These are phyloP conservation scores for Fusarium nisikadoi DNA, from an alignment of 2,329 filamentous ascomycete genomes.

Conservation along the genomic window DNA sequence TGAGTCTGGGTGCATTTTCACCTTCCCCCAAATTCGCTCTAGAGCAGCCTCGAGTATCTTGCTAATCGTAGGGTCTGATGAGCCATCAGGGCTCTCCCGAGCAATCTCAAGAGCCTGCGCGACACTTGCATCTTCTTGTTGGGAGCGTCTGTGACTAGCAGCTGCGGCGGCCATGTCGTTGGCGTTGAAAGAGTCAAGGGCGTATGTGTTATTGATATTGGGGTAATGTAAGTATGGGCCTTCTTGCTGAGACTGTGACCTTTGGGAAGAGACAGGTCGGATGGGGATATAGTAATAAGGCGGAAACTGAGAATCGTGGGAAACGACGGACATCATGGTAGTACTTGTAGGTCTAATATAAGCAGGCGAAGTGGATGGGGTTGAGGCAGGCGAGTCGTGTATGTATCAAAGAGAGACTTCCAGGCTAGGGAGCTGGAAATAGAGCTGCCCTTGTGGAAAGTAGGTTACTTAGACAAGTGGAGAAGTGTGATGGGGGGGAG, in stretches of 20 bases:
- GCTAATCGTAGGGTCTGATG: constrained; percentile 69
- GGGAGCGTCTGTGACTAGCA: constrained; percentile 29
- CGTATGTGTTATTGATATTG: constrained; percentile 29
- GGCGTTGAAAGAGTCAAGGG: constrained; percentile 21
- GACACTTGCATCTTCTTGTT: constrained; percentile 58
- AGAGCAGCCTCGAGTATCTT: constrained; percentile 74
- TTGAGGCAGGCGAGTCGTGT: constrained; percentile 46
- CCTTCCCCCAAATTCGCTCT: constrained; percentile 72
- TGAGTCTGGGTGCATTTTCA: constrained; percentile 70
- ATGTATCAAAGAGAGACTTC: constrained; percentile 46
- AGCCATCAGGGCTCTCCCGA: constrained; percentile 75
- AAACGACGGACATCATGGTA: constrained; percentile 46
- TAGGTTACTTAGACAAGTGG: constrained; percentile 40
- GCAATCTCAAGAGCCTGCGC: constrained; percentile 79
- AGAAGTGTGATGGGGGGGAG: constrained; percentile 35
- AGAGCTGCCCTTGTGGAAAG: constrained; percentile 39
- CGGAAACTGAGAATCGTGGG: constrained; percentile 42
- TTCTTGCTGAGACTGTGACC: constrained; percentile 35
- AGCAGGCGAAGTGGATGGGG: constrained; percentile 42
- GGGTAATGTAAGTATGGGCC: constrained; percentile 35
- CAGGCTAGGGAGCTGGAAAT: constrained; percentile 43
- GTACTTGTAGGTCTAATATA: constrained; percentile 46
- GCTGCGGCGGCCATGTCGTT: constrained; percentile 36
- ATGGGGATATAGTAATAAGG: constrained; percentile 41
- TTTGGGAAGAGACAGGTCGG: constrained; percentile 30